phyloP scores from a whole-genome alignment of 2,329 filamentous ascomycete species.

The Diplodia scrobiculata region DNA sequence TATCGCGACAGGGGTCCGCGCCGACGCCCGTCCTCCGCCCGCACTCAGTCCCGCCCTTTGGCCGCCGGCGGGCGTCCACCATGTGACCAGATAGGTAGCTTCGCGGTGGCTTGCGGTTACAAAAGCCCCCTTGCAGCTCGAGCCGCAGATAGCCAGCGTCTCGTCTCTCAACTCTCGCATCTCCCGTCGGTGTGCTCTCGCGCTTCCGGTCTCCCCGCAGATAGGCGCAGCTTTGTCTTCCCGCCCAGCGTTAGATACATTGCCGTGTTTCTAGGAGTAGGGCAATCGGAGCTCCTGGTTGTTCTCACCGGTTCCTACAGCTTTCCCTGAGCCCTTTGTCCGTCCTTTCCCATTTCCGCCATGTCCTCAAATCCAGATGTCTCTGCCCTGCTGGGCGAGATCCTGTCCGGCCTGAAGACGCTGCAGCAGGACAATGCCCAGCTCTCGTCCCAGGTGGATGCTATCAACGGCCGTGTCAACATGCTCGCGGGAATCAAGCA shows the following conservation, averaged over 20 bases:
- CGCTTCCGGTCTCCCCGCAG: constrained; percentile 16
- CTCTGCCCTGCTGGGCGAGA: constrained; percentile 53
- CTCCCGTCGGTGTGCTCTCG: constrained; percentile 11
- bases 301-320: constrained; percentile 2
- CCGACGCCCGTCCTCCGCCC: constrained; percentile 12
- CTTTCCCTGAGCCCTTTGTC: not conserved
- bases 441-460: constrained; percentile 60
- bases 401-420: constrained; percentile 58
- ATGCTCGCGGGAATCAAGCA: constrained; percentile 62
- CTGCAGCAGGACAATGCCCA: constrained; percentile 59
- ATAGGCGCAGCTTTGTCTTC: constrained; percentile 21
- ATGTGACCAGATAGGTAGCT: constrained; percentile 23
- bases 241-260: constrained; percentile 15
- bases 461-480: constrained; percentile 64
- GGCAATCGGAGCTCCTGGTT: constrained; percentile 2
- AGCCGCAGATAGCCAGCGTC: constrained; percentile 18
- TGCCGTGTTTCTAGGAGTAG: constrained; percentile 20
- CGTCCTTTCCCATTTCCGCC: not conserved
- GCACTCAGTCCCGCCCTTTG: not conserved
- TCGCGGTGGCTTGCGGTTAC: constrained; percentile 26
- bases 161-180: not conserved
- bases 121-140: constrained; percentile 27
- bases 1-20: constrained; percentile 2
- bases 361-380: constrained; percentile 31
- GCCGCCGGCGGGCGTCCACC: constrained; percentile 14